Evolutionary conservation across 2,329 filamentous ascomycete genomes (phyloP).

Genomic region (Paracorniculantispora psalliotae): DNA sequence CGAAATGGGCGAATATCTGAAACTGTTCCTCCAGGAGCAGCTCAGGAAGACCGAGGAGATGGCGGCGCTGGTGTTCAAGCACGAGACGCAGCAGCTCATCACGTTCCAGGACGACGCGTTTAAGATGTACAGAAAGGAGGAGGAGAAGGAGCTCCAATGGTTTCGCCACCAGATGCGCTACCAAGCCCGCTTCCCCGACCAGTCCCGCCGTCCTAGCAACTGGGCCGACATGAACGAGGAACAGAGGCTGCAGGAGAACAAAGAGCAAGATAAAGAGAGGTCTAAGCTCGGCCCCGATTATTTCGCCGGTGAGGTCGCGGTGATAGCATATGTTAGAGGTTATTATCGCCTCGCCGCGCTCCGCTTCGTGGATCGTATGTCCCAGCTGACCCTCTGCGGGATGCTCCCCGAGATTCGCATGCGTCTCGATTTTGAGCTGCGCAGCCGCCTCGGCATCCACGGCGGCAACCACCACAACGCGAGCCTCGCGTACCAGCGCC

Average conservation of each 20-base stretch:
- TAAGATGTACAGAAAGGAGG: conserved; percentile 39
- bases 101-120: conserved; percentile 52
- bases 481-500: conserved; percentile 30
- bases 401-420: conserved; percentile 42
- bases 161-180: conserved; percentile 48
- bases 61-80: conserved; percentile 42
- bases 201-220: conserved; percentile 25
- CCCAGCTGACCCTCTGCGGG: conserved; percentile 43
- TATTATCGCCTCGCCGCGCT: conserved; percentile 65
- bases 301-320: conserved; percentile 55
- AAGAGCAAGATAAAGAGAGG: conserved; percentile 36
- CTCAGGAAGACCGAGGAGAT: conserved; percentile 31
- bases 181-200: conserved; percentile 32
- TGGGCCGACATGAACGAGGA: conserved; percentile 46
- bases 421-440: conserved; percentile 38
- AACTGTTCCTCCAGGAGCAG: conserved; percentile 38
- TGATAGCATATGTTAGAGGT: conserved; percentile 58
- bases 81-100: conserved; percentile 52
- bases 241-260: conserved; percentile 40
- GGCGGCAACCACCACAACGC: conserved; percentile 26
- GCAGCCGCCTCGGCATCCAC: conserved; percentile 38
- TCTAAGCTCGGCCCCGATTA: conserved; percentile 51
- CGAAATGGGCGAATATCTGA: conserved; percentile 39
- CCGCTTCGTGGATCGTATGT: conserved; percentile 56
- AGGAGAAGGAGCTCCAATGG: conserved; percentile 40